Percentiles rank a stretch among this genome's conserved stretches.
phyloP scores from a whole-genome alignment of 2,329 filamentous ascomycete genomes.

The Alternaria gansuensis region DNA sequence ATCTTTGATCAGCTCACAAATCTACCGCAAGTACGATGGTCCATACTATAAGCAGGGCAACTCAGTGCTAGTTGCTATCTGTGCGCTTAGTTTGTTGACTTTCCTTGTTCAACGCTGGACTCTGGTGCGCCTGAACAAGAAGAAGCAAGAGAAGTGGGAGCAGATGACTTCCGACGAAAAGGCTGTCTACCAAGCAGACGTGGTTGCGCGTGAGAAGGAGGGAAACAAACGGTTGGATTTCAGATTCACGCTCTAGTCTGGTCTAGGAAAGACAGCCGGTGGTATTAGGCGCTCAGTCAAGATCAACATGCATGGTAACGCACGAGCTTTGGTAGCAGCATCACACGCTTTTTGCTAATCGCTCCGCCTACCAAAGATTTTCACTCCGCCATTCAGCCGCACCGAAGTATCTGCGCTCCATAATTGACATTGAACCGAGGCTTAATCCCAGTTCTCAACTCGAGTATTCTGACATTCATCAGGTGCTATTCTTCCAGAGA shows the following conservation, averaged over 20 bases:
- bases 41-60: conserved; percentile 65
- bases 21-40: conserved; percentile 64
- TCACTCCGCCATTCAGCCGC: neutral
- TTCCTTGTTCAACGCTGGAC: conserved; percentile 62
- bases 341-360: neutral
- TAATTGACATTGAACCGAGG: neutral
- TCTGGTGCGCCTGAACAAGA: conserved; percentile 36
- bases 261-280: conserved; percentile 3
- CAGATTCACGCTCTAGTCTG: conserved; percentile 44
- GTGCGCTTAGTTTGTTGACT: conserved; percentile 58
- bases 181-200: conserved; percentile 58
- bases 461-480: neutral
- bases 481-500: neutral
- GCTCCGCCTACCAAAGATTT: neutral
- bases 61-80: conserved; percentile 60
- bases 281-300: neutral
- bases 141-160: conserved; percentile 59
- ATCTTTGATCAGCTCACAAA: conserved; percentile 53
- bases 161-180: conserved; percentile 60
- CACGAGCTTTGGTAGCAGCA: neutral
- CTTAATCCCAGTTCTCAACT: neutral
- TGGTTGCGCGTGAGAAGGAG: conserved; percentile 38
- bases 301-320: neutral
- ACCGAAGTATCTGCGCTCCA: conserved; percentile 1
- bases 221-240: conserved; percentile 55